phyloP scores from a whole-genome alignment of 1,139 yeast genomes.

The Petasospora fabianii region DNA sequence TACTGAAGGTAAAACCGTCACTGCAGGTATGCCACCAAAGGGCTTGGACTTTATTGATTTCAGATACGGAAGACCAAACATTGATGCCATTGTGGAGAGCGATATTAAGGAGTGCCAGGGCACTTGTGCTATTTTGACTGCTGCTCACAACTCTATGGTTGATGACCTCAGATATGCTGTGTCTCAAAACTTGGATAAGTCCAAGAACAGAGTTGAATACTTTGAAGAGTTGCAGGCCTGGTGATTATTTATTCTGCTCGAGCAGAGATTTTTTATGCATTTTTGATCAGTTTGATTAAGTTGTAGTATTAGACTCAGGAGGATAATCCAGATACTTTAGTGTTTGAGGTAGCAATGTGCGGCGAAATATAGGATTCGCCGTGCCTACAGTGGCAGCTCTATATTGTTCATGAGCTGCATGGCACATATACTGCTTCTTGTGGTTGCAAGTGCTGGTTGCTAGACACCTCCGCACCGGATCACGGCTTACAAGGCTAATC shows the following conservation, averaged over 20 bases:
- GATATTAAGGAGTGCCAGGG: conserved; percentile 38
- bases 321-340: no score
- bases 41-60: conserved; percentile 38
- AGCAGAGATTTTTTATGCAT: no score
- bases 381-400: no score
- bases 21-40: conserved; percentile 12
- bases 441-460: no score
- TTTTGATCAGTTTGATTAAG: no score
- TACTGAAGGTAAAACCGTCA: conserved; percentile 14
- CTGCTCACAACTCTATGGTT: conserved; percentile 52
- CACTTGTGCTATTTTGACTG: conserved; percentile 43
- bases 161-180: conserved; percentile 44
- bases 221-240: conserved; percentile 27
- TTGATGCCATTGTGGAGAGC: conserved; percentile 35
- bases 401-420: no score
- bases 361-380: no score
- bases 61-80: conserved; percentile 46
- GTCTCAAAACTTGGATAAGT: conserved; percentile 20
- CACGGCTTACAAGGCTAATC: no score
- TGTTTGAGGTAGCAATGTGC: no score
- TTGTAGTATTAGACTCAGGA: no score
- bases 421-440: no score
- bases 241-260: conserved; percentile 11
- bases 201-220: conserved; percentile 23
- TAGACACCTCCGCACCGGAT: no score